phyloP scores from a whole-genome alignment of 2,329 filamentous ascomycete species.

The Biscogniauxia sp. region DNA sequence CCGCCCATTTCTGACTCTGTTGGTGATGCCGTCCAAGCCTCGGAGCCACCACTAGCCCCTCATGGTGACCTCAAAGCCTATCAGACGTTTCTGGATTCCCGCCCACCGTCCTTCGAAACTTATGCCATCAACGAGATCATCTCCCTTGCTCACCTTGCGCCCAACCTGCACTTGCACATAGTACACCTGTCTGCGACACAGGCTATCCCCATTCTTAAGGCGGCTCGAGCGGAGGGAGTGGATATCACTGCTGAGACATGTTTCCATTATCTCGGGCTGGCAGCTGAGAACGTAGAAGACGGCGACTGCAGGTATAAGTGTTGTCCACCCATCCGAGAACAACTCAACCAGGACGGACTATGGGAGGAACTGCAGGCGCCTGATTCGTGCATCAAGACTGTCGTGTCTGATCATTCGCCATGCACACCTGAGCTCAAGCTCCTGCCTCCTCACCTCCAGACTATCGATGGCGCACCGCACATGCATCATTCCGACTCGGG shows the following conservation, averaged over 20 bases:
- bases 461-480: conserved; percentile 26
- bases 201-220: conserved; percentile 76
- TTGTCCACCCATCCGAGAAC: conserved; percentile 84
- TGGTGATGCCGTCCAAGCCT: conserved; percentile 70
- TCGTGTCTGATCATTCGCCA: conserved; percentile 94
- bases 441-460: conserved; percentile 68
- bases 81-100: conserved; percentile 86
- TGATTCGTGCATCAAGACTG: conserved; percentile 82
- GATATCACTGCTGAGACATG: conserved; percentile 93
- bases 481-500: conserved; percentile 53
- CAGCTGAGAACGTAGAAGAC: conserved; percentile 75
- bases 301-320: conserved; percentile 94
- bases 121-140: conserved; percentile 87
- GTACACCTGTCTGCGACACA: conserved; percentile 90
- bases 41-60: conserved; percentile 67
- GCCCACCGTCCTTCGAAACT: conserved; percentile 86
- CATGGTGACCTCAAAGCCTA: conserved; percentile 74
- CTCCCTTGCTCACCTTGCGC: conserved; percentile 74
- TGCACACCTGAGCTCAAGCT: conserved; percentile 95
- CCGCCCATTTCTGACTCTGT: conserved; percentile 80
- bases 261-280: conserved; percentile 88
- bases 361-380: conserved; percentile 75
- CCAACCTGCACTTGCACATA: conserved; percentile 83
- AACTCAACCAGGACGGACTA: conserved; percentile 77
- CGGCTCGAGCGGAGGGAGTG: conserved; percentile 69